Percentiles rank a stretch among this genome's conserved stretches.
Evolutionary conservation across 306 rosid species (phyloP).

Genomic region (Sesbania bispinosa): DNA sequence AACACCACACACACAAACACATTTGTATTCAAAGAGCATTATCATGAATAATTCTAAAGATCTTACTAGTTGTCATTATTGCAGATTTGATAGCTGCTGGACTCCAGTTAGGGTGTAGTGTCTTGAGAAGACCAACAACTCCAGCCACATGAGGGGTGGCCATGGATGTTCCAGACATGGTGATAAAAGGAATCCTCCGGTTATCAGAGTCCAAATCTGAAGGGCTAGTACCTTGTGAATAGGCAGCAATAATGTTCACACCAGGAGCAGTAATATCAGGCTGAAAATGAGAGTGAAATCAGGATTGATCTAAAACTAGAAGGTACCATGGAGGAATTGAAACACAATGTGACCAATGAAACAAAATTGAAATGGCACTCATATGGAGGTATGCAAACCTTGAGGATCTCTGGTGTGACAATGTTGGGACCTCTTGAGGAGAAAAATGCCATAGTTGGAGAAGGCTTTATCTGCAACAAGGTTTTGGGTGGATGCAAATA

Average conservation of each 20-base stretch:
- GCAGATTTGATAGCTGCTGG: constrained; percentile 67
- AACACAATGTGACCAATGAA: no score
- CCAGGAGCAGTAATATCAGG: constrained; percentile 82
- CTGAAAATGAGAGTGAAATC: no score
- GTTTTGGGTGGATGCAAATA: no score
- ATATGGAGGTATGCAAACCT: no score
- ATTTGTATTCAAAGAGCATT: no score
- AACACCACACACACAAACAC: no score
- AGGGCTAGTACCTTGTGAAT: constrained; percentile 41
- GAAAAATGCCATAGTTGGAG: constrained; percentile 68
- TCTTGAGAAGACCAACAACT: constrained; percentile 62
- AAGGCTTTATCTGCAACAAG: no score
- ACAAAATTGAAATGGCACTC: no score
- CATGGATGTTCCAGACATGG: constrained; percentile 81
- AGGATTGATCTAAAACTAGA: no score
- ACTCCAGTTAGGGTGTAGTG: constrained; percentile 60
- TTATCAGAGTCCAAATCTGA: constrained; percentile 34
- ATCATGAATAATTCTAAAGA: no score
- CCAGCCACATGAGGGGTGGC: constrained; percentile 81
- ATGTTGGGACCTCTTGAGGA: constrained; percentile 68
- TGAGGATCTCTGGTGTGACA: constrained; percentile 45
- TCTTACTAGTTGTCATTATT: constrained; percentile 63
- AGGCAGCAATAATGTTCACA: constrained; percentile 67
- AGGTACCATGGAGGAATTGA: no score
- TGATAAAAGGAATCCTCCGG: constrained; percentile 41